Evolutionary conservation across 805 yeast species (phyloP), one percentile per base, ranked within the genome.

Genomic region (Pichia sporocuriosa): DNA sequence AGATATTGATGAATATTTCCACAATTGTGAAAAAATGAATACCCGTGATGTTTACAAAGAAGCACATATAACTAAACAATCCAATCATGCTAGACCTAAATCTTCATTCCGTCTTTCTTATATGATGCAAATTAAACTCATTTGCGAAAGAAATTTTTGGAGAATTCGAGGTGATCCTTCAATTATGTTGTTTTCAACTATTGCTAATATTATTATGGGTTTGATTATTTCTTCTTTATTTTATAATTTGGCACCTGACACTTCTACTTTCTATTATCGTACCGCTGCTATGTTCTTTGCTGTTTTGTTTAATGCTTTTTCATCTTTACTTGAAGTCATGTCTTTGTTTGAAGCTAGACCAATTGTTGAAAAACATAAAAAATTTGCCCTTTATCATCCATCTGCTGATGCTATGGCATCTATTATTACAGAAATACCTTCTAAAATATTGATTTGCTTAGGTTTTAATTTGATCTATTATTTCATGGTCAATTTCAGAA

Each of bases 241-340:
- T 51, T 78, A 73, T 59, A 74, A 77, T 49, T 53, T 75, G 48
- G 35, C 49, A 8, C 46, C 55, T 15, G 56, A 56, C 22, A 72
- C 84, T 0, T 59, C 52, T 0, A 68, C 77, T 2, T 72, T 79
- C 49, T 77, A 69, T 56, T 67, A 62, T 51, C 66, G 87, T 55
- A 72, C 79, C 51, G 77, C 86, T 32, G 71, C 80, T 35, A 65
- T 83, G 68, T 84, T 83, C 62, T 80, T 80, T 57, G 79, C 82
- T 19, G 68, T 75, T 35, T 64, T 79, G 53, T 79, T 77, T 59
- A 78, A 78, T 55, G 77, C 83, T 12, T 75, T 79, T 52, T 66
- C 79, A 15, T 77, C 81, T 15, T 56, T 79, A 45, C 63, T 77
- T 52, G 86, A 79, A 59, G 69, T 79, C 44, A 65, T 74, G 58